These are phyloP conservation scores for Hsuehochloa calcarea DNA, from an alignment of 176 grass and related monocot genomes.

Conservation along the genomic window DNA sequence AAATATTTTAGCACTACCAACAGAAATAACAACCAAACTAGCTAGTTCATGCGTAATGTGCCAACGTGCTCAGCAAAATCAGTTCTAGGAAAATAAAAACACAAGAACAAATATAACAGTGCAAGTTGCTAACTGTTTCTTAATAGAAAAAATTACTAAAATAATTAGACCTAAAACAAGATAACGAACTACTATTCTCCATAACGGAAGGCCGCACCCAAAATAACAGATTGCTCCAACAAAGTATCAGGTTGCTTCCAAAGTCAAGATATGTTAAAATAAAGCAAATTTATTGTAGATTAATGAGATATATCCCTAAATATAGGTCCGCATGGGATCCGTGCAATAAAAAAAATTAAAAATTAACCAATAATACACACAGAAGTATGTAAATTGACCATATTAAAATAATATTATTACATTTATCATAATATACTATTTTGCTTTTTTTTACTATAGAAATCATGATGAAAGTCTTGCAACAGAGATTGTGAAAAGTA, in stretches of 20 bases:
- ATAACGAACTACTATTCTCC: background rate
- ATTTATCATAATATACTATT: background rate
- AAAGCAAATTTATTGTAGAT: background rate
- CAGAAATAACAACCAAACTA: conserved; percentile 5
- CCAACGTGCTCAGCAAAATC: background rate
- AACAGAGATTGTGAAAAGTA: background rate
- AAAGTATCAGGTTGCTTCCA: background rate
- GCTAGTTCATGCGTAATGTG: background rate
- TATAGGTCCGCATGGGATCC: too few species aligned
- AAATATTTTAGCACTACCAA: background rate
- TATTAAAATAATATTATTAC: background rate
- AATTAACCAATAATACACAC: background rate
- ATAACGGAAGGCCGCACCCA: background rate
- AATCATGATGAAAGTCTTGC: too few species aligned
- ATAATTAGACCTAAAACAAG: background rate
- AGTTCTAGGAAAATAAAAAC: background rate
- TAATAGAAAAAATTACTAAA: background rate
- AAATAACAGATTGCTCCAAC: background rate
- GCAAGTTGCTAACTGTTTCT: background rate
- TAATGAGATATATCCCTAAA: background rate
- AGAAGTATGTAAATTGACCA: background rate
- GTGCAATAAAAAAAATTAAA: background rate
- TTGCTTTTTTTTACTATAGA: too few species aligned
- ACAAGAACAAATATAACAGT: background rate
- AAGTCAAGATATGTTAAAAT: background rate